Evolutionary conservation across 257 asterid species (phyloP).

Genomic region (Solanum habrochaites): DNA sequence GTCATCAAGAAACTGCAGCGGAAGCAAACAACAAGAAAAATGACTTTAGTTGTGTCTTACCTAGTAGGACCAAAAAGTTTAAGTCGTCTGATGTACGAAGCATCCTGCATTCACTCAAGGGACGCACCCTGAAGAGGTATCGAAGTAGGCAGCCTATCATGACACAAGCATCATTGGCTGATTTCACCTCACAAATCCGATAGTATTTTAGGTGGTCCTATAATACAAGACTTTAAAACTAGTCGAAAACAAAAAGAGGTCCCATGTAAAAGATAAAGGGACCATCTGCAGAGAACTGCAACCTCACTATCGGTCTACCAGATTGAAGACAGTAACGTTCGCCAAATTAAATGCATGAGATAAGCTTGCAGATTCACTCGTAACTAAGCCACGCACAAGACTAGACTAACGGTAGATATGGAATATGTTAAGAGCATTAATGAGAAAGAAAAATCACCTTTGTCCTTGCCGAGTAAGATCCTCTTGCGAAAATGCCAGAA

Average conservation of each 20-base stretch:
- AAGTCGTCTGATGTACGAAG: background rate
- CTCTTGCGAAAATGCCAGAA: conserved; percentile 86
- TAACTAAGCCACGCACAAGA: background rate
- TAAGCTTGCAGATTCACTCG: background rate
- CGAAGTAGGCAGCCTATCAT: background rate
- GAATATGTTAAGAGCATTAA: background rate
- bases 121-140: background rate
- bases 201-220: background rate
- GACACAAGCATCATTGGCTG: background rate
- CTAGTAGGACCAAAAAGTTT: background rate
- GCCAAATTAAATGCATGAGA: background rate
- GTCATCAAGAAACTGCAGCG: conserved; percentile 71
- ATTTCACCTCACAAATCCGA: background rate
- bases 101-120: background rate
- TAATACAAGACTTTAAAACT: background rate
- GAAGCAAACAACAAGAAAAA: background rate
- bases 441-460: conserved; percentile 34
- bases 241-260: background rate
- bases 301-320: background rate
- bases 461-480: conserved; percentile 82
- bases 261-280: background rate
- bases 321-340: background rate
- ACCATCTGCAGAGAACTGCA: background rate
- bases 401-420: background rate
- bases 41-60: background rate